These are phyloP conservation scores for Tolypocladium album DNA, from an alignment of 2,329 filamentous ascomycete species.

Conservation along the genomic window DNA sequence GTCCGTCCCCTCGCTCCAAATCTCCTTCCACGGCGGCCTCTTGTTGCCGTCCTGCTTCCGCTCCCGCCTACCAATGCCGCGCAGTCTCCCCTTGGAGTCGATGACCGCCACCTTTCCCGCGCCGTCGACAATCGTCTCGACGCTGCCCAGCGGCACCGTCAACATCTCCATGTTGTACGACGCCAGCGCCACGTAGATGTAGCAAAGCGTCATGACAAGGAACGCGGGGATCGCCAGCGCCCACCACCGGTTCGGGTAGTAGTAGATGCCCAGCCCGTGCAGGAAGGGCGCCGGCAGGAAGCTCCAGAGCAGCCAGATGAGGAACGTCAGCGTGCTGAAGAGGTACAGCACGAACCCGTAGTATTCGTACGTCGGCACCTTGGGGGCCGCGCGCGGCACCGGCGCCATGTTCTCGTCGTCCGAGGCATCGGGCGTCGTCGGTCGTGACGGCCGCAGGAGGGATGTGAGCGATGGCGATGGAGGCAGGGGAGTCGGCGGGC, in stretches of 20 bases:
- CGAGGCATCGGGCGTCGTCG: conserved; percentile 84
- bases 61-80: conserved; percentile 24
- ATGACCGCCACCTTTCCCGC: conserved; percentile 77
- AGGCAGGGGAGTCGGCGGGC: conserved; percentile 88
- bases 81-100: conserved; percentile 53
- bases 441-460: conserved; percentile 79
- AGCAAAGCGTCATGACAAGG: conserved; percentile 77
- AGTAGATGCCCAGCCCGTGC: conserved; percentile 86
- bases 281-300: conserved; percentile 88
- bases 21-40: conserved; percentile 57
- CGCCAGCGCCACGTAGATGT: conserved; percentile 89
- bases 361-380: conserved; percentile 99
- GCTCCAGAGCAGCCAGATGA: conserved; percentile 66
- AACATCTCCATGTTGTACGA: conserved; percentile 84
- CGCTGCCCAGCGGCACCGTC: conserved; percentile 65
- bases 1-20: conserved; percentile 92
- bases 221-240: conserved; percentile 84
- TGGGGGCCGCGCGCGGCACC: conserved; percentile 75
- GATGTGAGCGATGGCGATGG: conserved; percentile 89
- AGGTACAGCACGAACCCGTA: conserved; percentile 97
- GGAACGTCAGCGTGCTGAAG: conserved; percentile 71
- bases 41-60: conserved; percentile 25
- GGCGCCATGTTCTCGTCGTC: conserved; percentile 81
- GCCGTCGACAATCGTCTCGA: conserved; percentile 89
- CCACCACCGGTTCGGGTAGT: conserved; percentile 98